Base-by-base conservation (phyloP, 305 asterid species). In the Plantago rigida region DNA sequence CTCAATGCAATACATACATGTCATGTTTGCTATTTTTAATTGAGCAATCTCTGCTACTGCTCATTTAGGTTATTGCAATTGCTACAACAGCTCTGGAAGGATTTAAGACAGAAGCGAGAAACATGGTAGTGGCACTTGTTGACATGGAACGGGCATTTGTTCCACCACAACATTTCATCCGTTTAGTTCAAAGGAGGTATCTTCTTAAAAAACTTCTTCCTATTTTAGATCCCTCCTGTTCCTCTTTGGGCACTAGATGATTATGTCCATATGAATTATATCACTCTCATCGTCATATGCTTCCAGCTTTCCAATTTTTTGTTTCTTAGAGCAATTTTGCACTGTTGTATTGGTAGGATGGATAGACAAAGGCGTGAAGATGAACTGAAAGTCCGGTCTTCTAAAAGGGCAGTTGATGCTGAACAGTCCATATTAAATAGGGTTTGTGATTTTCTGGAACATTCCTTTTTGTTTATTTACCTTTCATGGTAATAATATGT, bases 111-210 rank as follows among this genome's bases (percentile, higher is more conserved):
- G 96, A 93, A 71, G 89, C 99, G 13, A 87, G 77, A 78, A 89
- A 67, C 71, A 93, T 93, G 97, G 99, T 93, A 39, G 94, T 87
- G 73, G 97, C 96, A 47, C 95, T 93, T 75, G 99, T 93, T 47
- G 97, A 93, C 84, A 93, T 93, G 99, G 97, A 93, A 76, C 85
- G 96, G 47, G 99, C 88, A 50, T 93, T 83, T 81, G 99, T 93
- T 55, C 99, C 99, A 62, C 95, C 99, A 1, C 99, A 93, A 70
- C 99, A 93, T 73, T 89, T 93, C 59, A 87, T 93, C 66, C 96
- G 96, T 65, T 75, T 93, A 75, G 92, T 93, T 71, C 99, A 89
- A 78, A 84, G 97, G 73, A 78, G 96, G 97, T 93, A 80, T 63
- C 85, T 42, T 63, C 46, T 36, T 22, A 22, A 1, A 22, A 22